Evolutionary conservation across 2,329 filamentous ascomycete genomes (phyloP).

Genomic region (Aspergillus fumigatiaffinis): DNA sequence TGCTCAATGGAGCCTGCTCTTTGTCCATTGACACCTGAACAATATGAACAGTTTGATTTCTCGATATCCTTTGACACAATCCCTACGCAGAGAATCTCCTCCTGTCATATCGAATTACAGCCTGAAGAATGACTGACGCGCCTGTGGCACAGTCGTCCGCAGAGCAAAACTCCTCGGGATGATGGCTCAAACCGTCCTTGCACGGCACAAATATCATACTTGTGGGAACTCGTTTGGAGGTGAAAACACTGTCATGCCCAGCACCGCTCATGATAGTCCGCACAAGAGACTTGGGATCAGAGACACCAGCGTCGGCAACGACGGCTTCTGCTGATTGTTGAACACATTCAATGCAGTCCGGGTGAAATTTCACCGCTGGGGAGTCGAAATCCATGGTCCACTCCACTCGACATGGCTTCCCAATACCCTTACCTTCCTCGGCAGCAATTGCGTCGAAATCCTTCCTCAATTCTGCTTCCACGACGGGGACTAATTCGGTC

Average conservation of each 20-base stretch:
- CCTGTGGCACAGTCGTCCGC: constrained; percentile 58
- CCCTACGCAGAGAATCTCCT: constrained; percentile 36
- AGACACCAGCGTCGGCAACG: constrained; percentile 47
- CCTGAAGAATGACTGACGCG: constrained; percentile 40
- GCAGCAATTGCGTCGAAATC: constrained; percentile 60
- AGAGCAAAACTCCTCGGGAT: constrained; percentile 60
- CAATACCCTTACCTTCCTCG: constrained; percentile 51
- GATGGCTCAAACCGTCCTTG: constrained; percentile 60
- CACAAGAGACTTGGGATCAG: constrained; percentile 40
- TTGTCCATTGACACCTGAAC: background rate
- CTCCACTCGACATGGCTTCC: constrained; percentile 51
- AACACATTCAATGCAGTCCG: constrained; percentile 64
- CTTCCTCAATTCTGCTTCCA: constrained; percentile 53
- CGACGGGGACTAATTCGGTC: constrained; percentile 53
- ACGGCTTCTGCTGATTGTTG: constrained; percentile 56
- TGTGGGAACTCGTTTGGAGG: constrained; percentile 57
- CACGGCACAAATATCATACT: constrained; percentile 67
- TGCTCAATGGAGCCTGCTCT: background rate
- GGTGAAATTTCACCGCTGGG: constrained; percentile 61
- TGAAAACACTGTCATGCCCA: constrained; percentile 63
- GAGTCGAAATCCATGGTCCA: constrained; percentile 61
- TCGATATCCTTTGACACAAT: background rate
- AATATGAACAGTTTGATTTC: background rate
- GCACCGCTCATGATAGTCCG: constrained; percentile 59
- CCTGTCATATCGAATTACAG: constrained; percentile 33